Conservation (phyloP, 176 grass and related monocot genomes). For the Neostapfia colusana region DNA sequence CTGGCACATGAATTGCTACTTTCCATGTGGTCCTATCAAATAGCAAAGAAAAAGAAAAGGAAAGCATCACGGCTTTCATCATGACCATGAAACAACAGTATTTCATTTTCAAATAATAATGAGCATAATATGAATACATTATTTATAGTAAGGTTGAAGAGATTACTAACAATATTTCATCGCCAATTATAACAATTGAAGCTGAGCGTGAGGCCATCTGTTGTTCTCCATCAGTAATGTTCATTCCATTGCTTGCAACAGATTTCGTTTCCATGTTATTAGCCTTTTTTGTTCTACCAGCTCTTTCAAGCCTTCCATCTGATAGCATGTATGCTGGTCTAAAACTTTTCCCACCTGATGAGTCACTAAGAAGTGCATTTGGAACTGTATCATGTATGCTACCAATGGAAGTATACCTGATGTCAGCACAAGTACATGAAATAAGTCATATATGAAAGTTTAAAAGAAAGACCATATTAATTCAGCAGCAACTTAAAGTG, state of each 20-base stretch:
- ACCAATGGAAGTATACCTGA: conserved; percentile 97
- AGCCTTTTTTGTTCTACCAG: conserved; percentile 83
- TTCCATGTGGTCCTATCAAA: too few species aligned
- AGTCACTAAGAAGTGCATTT: conserved; percentile 86
- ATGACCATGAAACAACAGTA: conserved; percentile 23
- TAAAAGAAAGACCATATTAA: conserved; percentile 5
- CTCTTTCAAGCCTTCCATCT: conserved; percentile 97
- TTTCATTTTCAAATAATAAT: conserved; percentile 9
- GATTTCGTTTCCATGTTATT: conserved; percentile 37
- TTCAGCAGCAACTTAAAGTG: background rate
- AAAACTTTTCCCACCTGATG: conserved; percentile 62
- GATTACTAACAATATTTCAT: conserved; percentile 90
- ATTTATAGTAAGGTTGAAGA: conserved; percentile 31
- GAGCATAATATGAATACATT: background rate
- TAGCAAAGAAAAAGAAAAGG: background rate
- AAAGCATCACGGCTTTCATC: background rate
- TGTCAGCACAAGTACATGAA: conserved; percentile 7
- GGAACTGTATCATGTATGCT: conserved; percentile 98
- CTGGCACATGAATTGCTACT: too few species aligned
- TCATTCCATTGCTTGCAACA: conserved; percentile 62
- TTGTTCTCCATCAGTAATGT: conserved; percentile 34
- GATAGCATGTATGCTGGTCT: conserved; percentile 97
- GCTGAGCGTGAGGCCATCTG: conserved; percentile 49
- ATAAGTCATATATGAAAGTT: conserved; percentile 33
- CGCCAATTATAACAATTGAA: conserved; percentile 82